phyloP scores from a whole-genome alignment of 768 basidiomycete species.

The Psilocybe tampanensis region DNA sequence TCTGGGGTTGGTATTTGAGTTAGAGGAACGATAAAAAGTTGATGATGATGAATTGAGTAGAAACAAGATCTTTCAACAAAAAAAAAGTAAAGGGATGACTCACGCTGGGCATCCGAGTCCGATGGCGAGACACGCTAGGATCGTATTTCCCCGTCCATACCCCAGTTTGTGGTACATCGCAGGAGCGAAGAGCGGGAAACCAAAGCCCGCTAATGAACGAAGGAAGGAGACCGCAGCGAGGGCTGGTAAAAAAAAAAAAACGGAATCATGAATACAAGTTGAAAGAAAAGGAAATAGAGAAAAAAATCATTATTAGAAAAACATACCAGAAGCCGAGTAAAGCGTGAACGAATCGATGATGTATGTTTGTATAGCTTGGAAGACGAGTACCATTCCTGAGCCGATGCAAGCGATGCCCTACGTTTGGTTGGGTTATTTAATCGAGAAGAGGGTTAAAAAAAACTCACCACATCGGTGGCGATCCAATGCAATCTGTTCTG shows the following conservation, averaged over 20 bases:
- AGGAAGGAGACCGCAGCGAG: slow-evolving; percentile 66
- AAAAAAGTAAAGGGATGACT: slow-evolving; percentile 45
- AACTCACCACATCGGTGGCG: slow-evolving; percentile 61
- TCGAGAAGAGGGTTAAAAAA: neutral
- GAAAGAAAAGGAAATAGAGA: neutral
- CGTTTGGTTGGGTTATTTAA: neutral
- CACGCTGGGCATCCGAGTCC: slow-evolving; percentile 64
- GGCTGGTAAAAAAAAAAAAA: slow-evolving; percentile 46
- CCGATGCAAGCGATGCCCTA: slow-evolving; percentile 64
- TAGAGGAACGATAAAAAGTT: neutral
- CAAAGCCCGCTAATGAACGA: slow-evolving; percentile 70
- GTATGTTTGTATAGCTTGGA: slow-evolving; percentile 68
- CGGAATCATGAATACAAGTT: too few relatives aligned
- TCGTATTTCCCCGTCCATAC: slow-evolving; percentile 68
- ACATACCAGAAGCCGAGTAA: slow-evolving; percentile 66
- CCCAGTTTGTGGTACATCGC: slow-evolving; percentile 69
- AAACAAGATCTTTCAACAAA: slow-evolving; percentile 48
- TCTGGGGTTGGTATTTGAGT: slow-evolving; percentile 23
- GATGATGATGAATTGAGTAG: neutral
- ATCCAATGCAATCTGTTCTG: slow-evolving; percentile 67
- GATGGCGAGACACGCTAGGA: slow-evolving; percentile 62
- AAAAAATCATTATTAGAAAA: neutral
- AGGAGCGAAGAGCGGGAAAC: slow-evolving; percentile 76
- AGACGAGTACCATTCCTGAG: slow-evolving; percentile 57
- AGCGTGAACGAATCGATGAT: slow-evolving; percentile 68